Percentiles rank a stretch among this genome's conserved stretches.
Conservation (phyloP, 2,329 filamentous ascomycete genomes). For the Verticillium alfalfae region DNA sequence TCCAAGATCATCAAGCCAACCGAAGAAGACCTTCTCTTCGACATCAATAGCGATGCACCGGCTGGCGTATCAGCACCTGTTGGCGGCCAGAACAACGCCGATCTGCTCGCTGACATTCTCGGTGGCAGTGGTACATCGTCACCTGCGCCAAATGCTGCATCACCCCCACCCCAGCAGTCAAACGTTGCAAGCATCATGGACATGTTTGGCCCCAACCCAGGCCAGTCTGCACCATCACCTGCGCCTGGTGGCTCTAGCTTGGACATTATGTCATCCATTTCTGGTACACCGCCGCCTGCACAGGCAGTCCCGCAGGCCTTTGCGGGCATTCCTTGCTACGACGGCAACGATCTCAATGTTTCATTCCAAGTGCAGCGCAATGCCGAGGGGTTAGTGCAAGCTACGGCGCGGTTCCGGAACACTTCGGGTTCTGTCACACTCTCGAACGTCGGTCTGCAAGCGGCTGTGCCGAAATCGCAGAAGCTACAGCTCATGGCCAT, state of each 20-base stretch:
- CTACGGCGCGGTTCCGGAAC: slow-evolving; percentile 81
- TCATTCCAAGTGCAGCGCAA: slow-evolving; percentile 81
- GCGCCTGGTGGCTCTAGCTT: slow-evolving; percentile 27
- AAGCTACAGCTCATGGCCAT: slow-evolving; percentile 90
- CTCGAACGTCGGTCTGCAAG: slow-evolving; percentile 77
- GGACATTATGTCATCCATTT: slow-evolving; percentile 42
- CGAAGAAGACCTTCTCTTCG: slow-evolving; percentile 85
- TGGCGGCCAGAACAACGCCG: slow-evolving; percentile 64
- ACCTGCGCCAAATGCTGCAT: slow-evolving; percentile 31
- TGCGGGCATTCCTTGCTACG: slow-evolving; percentile 68
- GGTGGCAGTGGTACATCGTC: slow-evolving; percentile 68
- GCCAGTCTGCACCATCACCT: slow-evolving; percentile 18
- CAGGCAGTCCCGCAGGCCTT: slow-evolving; percentile 32
- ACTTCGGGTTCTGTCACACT: slow-evolving; percentile 59
- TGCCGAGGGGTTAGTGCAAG: slow-evolving; percentile 71
- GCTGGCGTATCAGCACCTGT: slow-evolving; percentile 41
- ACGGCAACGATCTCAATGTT: slow-evolving; percentile 77
- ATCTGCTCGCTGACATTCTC: slow-evolving; percentile 87
- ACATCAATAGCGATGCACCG: slow-evolving; percentile 75
- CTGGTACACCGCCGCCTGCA: slow-evolving; percentile 22
- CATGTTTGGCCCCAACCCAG: slow-evolving; percentile 53
- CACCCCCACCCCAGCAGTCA: slow-evolving; percentile 49
- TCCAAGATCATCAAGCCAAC: slow-evolving; percentile 75
- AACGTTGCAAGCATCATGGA: slow-evolving; percentile 80
- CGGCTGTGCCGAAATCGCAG: slow-evolving; percentile 93